phyloP scores from a whole-genome alignment of 768 basidiomycete genomes.

The Agaricus blazei region DNA sequence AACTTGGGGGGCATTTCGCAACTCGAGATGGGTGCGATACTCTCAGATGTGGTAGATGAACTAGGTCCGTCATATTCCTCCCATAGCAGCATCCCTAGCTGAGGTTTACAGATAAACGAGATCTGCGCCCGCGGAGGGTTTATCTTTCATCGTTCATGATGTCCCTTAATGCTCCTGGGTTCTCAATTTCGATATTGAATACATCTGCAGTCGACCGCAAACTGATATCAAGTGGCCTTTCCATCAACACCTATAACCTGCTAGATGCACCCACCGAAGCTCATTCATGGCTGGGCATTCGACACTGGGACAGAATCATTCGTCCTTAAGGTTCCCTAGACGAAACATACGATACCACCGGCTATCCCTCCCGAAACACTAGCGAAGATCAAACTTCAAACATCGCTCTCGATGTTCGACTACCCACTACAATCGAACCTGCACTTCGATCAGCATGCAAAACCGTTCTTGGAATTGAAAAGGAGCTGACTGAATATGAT shows the following conservation, averaged over 20 bases:
- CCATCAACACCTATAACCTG: constrained; percentile 24
- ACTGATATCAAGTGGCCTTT: neutral
- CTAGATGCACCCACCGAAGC: constrained; percentile 41
- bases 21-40: constrained; percentile 47
- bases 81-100: neutral
- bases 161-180: constrained; percentile 53
- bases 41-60: constrained; percentile 36
- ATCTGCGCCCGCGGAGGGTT: constrained; percentile 34
- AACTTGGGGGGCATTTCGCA: constrained; percentile 50
- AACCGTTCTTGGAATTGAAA: constrained; percentile 39
- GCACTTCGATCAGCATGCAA: constrained; percentile 34
- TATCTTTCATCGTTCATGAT: constrained; percentile 52
- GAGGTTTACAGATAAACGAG: constrained; percentile 16
- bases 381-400: too few species aligned
- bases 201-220: constrained; percentile 24
- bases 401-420: neutral
- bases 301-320: constrained; percentile 20
- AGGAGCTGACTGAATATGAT: constrained; percentile 53
- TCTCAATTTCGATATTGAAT: constrained; percentile 49
- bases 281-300: constrained; percentile 33
- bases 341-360: neutral
- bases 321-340: neutral
- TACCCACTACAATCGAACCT: neutral
- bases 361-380: neutral
- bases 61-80: constrained; percentile 31